Base-by-base conservation (phyloP, 495 filamentous ascomycete species). In the Hyaloscypha variabilis region DNA sequence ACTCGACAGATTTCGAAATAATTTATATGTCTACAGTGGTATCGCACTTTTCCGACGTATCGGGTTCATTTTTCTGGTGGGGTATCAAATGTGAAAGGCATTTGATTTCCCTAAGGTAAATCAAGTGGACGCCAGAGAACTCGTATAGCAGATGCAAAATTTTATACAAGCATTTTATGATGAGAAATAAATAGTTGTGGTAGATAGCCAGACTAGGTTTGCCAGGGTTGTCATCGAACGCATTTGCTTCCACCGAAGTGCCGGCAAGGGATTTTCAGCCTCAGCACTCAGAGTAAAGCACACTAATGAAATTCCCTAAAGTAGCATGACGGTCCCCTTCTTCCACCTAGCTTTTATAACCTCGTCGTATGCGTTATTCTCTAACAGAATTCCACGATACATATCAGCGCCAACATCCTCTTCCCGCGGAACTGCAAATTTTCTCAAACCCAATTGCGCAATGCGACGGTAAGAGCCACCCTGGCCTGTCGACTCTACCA, bases 281-380 rank as follows among this genome's bases (percentile, higher is more conserved):
- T 14, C 39, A 42, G 13, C 3, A 42, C 39, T 42, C 39, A 19
- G 39, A 3, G 39, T 14, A 42, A 14, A 42, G 17, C 39, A 42
- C 14, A 14, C 14, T 3, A 14, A 42, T 42, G 3, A 6, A 42
- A 13, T 42, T 2, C 6, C 39, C 39, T 57, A 57, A 19, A 57
- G 26, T 3, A 57, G 26, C 4, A 28, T 57, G 29, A 57, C 34
- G 8, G 34, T 63, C 36, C 52, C 63, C 52, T 63, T 67, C 25
- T 52, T 63, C 51, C 51, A 63, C 26, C 55, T 67, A 10, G 36
- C 51, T 36, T 54, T 63, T 0, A 63, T 54, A 30, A 63, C 60
- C 42, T 67, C 60, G 13, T 67, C 60, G 30, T 63, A 67, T 21
- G 65, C 65, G 11, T 58, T 51, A 39, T 63, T 67, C 30, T 63